A percentile compares a stretch with the other conserved stretches of the same genome.
Evolutionary conservation across 139 green algal genomes (phyloP).

Genomic region (Trebouxia sp.): DNA sequence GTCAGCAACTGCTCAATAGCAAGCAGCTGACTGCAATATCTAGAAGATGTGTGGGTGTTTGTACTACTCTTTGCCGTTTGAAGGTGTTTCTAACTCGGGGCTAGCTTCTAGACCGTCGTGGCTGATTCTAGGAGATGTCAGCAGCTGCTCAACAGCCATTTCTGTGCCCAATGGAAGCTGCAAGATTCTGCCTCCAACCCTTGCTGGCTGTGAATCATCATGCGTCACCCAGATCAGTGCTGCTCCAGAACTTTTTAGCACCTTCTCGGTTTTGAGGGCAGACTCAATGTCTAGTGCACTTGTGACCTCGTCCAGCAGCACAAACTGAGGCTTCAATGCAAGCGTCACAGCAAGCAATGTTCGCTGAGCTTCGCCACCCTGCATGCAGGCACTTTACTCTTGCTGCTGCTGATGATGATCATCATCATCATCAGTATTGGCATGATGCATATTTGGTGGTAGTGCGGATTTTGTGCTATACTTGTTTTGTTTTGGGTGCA

Average conservation of each 20-base stretch:
- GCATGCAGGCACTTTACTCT: not conserved
- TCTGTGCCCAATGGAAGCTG: constrained; percentile 60
- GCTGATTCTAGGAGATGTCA: not conserved
- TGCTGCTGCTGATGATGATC: not conserved
- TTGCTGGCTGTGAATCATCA: constrained; percentile 66
- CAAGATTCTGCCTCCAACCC: constrained; percentile 73
- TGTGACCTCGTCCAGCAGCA: constrained; percentile 90
- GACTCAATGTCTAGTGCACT: constrained; percentile 68
- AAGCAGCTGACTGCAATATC: too few species aligned
- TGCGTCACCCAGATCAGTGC: constrained; percentile 83
- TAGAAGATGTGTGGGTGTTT: too few species aligned
- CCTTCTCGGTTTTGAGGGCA: constrained; percentile 58
- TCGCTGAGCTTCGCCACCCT: constrained; percentile 82
- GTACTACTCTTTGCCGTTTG: constrained; percentile 8
- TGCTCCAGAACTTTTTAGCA: constrained; percentile 60
- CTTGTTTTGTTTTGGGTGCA: not conserved
- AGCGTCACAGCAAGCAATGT: constrained; percentile 75
- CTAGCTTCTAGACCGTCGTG: not conserved
- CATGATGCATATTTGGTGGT: not conserved
- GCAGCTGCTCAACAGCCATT: constrained; percentile 13
- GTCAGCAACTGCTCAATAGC: not conserved
- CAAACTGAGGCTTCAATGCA: constrained; percentile 70
- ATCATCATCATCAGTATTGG: not conserved
- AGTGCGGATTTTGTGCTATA: not conserved
- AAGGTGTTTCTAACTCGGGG: not conserved